Evolutionary conservation across 257 asterid species (phyloP), one percentile per base, ranked within the genome.

Genomic region (Primulina tabacum): DNA sequence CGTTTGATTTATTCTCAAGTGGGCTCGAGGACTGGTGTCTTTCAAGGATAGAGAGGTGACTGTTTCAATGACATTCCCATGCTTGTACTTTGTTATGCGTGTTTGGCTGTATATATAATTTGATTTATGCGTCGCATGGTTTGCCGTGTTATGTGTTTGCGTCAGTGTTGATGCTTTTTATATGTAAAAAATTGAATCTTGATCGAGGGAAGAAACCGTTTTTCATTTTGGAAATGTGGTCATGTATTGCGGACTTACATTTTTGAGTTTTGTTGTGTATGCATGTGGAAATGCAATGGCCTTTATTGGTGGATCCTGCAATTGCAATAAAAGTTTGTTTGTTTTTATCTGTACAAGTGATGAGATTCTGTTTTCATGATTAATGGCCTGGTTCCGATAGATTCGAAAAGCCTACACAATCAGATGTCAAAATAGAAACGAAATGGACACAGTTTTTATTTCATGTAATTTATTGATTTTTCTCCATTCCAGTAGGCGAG

Each of bases 11-110:
- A 4, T 63, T 43, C 30, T 55, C 79, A 59, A 35, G 78, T 64
- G 76, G 81, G 74, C 58, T 35, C 28, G 65, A 26, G 60, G 73
- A 61, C 14, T 65, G 18, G 33, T 71, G 6, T 20, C 33, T 63
- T 66, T 77, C 75, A 10, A 62, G 18, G 38, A 66, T 43, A 65
- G 67, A 32, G 71, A 76, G 86, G 86, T 83, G 67, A 81, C 62
- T 65, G 30, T 20, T 67, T 61, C 16, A n/a, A 10, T 52, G 29
- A 52, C n/a, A 57, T 40, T 18, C 26, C 34, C 5, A 32, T 73
- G 65, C 11, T 73, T 60, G 50, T 53, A 58, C 72, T 76, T 76
- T 21, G 73, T 64, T 55, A 30, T 71, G 56, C 55, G 37, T 71
- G 50, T 59, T 57, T 28, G 59, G 70, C 57, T 59, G 4, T 16